Conservation (phyloP, 768 basidiomycete species). For the Russula foetens region DNA sequence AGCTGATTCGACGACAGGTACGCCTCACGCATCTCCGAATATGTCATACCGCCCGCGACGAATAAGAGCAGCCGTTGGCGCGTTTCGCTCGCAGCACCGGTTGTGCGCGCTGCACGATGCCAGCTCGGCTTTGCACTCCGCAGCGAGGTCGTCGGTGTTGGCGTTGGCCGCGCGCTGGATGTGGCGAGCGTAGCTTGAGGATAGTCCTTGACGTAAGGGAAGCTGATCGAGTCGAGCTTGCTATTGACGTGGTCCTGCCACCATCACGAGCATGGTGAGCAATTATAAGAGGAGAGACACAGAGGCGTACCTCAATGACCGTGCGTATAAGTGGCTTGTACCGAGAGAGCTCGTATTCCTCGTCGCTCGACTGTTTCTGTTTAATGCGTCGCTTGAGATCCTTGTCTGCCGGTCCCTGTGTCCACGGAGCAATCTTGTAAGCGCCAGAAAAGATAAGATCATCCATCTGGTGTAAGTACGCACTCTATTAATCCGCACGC, state of each 20-base stretch:
- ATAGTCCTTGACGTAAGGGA: slow-evolving; percentile 86
- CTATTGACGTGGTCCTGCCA: slow-evolving; percentile 72
- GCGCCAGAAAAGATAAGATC: not conserved
- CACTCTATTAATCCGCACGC: slow-evolving; percentile 79
- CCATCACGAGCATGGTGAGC: not conserved
- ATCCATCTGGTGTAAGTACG: slow-evolving; percentile 20
- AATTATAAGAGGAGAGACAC: not conserved
- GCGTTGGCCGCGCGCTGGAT: slow-evolving; percentile 41
- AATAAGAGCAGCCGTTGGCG: slow-evolving; percentile 82
- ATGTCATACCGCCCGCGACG: slow-evolving; percentile 91
- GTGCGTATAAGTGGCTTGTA: slow-evolving; percentile 79
- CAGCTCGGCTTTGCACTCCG: slow-evolving; percentile 86
- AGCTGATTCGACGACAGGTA: slow-evolving; percentile 69
- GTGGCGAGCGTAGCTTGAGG: slow-evolving; percentile 45
- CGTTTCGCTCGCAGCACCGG: slow-evolving; percentile 34
- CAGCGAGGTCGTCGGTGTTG: slow-evolving; percentile 50
- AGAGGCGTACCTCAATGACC: slow-evolving; percentile 63
- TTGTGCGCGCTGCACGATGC: slow-evolving; percentile 67
- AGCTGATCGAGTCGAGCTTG: slow-evolving; percentile 67
- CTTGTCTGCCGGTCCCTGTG: slow-evolving; percentile 63
- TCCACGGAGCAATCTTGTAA: not conserved
- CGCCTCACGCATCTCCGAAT: slow-evolving; percentile 86
- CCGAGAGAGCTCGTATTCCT: slow-evolving; percentile 94
- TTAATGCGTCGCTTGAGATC: slow-evolving; percentile 78
- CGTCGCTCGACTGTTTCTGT: slow-evolving; percentile 65